Percentiles rank a stretch among this genome's conserved stretches.
phyloP scores from a whole-genome alignment of 2,329 filamentous ascomycete genomes.

The Neurospora crassa region DNA sequence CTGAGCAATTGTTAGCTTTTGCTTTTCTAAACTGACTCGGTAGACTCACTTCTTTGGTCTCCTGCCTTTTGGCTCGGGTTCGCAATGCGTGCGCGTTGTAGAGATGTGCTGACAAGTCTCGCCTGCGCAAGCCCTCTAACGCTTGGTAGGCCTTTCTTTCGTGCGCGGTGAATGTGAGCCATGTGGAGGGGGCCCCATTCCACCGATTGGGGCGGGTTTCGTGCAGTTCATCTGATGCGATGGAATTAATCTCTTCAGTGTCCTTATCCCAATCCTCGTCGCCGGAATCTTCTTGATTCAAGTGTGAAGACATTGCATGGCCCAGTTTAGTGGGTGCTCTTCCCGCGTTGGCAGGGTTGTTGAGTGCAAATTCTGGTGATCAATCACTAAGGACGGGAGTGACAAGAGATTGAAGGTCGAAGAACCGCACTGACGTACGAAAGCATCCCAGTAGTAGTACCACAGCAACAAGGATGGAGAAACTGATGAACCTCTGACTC shows the following conservation, averaged over 20 bases:
- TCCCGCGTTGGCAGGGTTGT: background rate
- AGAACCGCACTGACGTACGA: background rate
- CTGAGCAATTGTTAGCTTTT: background rate
- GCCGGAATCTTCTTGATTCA: slow-evolving; percentile 3
- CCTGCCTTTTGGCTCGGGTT: background rate
- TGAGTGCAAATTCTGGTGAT: background rate
- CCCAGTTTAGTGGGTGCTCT: background rate
- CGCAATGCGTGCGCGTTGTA: slow-evolving; percentile 67
- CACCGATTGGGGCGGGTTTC: slow-evolving; percentile 60
- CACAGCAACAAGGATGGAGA: background rate
- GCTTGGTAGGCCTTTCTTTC: slow-evolving; percentile 55
- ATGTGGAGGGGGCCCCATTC: slow-evolving; percentile 56
- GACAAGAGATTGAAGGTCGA: background rate
- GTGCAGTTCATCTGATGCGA: slow-evolving; percentile 37
- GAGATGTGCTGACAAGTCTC: slow-evolving; percentile 65
- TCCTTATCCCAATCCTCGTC: slow-evolving; percentile 31
- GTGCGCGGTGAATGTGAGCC: slow-evolving; percentile 50
- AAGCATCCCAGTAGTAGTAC: background rate
- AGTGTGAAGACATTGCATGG: background rate
- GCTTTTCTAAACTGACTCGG: background rate
- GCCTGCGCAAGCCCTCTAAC: slow-evolving; percentile 51
- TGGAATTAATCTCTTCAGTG: slow-evolving; percentile 33
- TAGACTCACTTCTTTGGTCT: background rate
- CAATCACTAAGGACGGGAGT: background rate
- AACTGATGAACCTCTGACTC: background rate